Conservation (phyloP, 2,329 filamentous ascomycete species). For the Fusarium torulosum region DNA sequence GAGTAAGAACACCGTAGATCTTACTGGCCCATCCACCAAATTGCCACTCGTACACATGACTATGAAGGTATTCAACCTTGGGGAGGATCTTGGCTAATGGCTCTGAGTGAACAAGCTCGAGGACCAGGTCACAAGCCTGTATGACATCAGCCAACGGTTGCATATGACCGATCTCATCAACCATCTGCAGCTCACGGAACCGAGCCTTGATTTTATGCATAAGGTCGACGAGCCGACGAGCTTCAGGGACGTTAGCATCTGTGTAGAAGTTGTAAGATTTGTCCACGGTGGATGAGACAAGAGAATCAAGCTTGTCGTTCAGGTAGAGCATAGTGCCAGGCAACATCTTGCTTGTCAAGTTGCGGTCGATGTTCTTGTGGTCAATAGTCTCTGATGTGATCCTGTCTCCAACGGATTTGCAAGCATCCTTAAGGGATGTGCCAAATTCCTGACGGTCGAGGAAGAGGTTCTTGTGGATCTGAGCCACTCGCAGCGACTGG, state of each 20-base stretch:
- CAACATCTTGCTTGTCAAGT: conserved; percentile 68
- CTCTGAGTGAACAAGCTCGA: conserved; percentile 81
- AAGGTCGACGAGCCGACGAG: conserved; percentile 77
- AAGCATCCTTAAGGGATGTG: conserved; percentile 60
- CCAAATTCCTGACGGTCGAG: conserved; percentile 56
- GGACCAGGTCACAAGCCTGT: conserved; percentile 77
- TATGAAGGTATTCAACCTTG: conserved; percentile 88
- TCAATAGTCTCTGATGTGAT: conserved; percentile 49
- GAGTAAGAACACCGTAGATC: conserved; percentile 74
- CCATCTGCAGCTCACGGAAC: conserved; percentile 77
- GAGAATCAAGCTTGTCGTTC: conserved; percentile 67
- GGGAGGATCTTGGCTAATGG: conserved; percentile 89
- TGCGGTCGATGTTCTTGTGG: conserved; percentile 50
- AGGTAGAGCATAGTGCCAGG: conserved; percentile 75
- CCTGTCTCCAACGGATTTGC: conserved; percentile 58
- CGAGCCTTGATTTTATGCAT: conserved; percentile 76
- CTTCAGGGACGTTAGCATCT: conserved; percentile 81
- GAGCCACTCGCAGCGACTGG: conserved; percentile 71
- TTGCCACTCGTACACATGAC: conserved; percentile 93
- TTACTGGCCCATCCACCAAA: conserved; percentile 85
- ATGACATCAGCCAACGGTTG: conserved; percentile 84
- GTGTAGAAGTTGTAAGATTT: conserved; percentile 87
- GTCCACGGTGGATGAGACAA: conserved; percentile 55
- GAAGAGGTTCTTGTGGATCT: conserved; percentile 69
- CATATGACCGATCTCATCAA: conserved; percentile 78